These are phyloP conservation scores for Sporobolomyces pararoseus DNA, from an alignment of 768 basidiomycete species.

Conservation along the genomic window DNA sequence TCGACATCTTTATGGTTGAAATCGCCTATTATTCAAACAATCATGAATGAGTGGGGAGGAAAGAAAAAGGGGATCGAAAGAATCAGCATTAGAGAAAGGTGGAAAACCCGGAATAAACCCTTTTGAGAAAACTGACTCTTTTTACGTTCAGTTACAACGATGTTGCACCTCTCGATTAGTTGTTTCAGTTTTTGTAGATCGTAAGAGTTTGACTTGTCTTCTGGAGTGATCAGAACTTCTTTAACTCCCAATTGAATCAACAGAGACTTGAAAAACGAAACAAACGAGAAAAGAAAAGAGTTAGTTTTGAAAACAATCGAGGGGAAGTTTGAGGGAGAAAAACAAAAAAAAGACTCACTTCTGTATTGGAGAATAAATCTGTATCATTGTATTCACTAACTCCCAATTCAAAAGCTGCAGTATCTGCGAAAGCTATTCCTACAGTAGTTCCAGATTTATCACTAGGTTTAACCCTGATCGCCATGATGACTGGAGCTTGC, in stretches of 20 bases:
- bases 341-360: no score
- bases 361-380: conserved; percentile 89
- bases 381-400: conserved; percentile 90
- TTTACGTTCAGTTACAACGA: conserved; percentile 85
- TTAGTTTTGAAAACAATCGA: no score
- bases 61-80: background rate
- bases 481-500: conserved; percentile 81
- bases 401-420: conserved; percentile 76
- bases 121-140: conserved; percentile 67
- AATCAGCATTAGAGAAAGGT: background rate
- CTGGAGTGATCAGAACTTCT: conserved; percentile 72
- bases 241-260: conserved; percentile 96
- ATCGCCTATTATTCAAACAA: conserved; percentile 59
- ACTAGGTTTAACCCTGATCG: conserved; percentile 68
- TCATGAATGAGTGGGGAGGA: background rate
- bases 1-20: conserved; percentile 74
- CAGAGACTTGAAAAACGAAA: conserved; percentile 63
- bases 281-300: background rate
- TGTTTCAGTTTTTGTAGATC: conserved; percentile 70
- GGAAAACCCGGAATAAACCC: no score
- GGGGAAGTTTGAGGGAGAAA: no score
- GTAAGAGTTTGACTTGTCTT: conserved; percentile 57
- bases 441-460: conserved; percentile 62
- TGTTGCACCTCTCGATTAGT: conserved; percentile 81
- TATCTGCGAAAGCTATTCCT: conserved; percentile 88